Evolutionary conservation across 31 red algal species (phyloP).

Genomic region (Pterothamnion heteromorphum): DNA sequence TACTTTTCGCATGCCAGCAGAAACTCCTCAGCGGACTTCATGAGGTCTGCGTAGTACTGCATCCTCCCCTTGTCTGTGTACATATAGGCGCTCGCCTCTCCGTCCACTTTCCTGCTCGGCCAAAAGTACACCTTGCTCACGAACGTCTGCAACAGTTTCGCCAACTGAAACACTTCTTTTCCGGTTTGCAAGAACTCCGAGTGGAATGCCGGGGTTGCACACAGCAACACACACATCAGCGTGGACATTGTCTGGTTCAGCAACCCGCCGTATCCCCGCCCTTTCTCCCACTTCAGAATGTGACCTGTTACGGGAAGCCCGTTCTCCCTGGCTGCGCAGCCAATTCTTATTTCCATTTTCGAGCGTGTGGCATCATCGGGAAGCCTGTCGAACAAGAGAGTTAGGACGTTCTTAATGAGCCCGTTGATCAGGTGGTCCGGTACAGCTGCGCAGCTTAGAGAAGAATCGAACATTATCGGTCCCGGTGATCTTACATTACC

Average conservation of each 20-base stretch:
- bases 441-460: too few relatives aligned
- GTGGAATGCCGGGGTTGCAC: background rate
- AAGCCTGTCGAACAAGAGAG: background rate
- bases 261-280: background rate
- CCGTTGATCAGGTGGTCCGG: background rate
- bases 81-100: background rate
- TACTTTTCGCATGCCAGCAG: background rate
- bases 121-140: background rate
- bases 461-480: background rate
- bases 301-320: background rate
- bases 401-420: background rate
- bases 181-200: background rate
- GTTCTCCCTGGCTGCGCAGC: background rate
- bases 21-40: background rate
- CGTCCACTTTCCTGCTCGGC: background rate
- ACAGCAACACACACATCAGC: background rate
- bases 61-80: background rate
- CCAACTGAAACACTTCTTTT: background rate
- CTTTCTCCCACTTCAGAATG: background rate
- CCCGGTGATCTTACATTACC: background rate
- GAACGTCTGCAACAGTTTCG: background rate
- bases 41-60: background rate
- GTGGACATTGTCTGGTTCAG: background rate
- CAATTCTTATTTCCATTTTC: background rate
- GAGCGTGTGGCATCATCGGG: background rate